Percentiles rank a stretch among this genome's conserved stretches.
Conservation (phyloP, 768 basidiomycete species). For the Lactarius sanguifluus region DNA sequence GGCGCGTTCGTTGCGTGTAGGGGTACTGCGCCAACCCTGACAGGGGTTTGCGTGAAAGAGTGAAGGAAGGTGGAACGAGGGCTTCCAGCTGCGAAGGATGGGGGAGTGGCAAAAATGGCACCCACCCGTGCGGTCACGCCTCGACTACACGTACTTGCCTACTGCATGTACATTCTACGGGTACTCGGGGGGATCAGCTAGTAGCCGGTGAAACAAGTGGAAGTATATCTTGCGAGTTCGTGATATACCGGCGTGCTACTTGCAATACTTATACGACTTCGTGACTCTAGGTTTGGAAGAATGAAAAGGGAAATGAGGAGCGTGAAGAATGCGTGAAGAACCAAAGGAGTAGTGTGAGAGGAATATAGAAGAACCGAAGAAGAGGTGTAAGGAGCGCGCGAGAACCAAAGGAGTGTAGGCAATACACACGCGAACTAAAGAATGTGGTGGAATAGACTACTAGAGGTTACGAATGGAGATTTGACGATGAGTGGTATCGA, state of each 20-base stretch:
- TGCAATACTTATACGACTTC: not conserved
- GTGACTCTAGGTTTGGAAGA: not conserved
- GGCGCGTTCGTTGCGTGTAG: not conserved
- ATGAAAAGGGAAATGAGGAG: not conserved
- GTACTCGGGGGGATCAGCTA: not conserved
- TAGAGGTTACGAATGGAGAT: too few species aligned
- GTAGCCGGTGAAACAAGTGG: not conserved
- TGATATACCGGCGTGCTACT: too few species aligned
- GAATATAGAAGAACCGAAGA: not conserved
- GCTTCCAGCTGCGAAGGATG: not conserved
- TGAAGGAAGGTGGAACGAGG: not conserved
- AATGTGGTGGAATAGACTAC: too few species aligned
- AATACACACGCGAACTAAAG: not conserved
- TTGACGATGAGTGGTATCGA: too few species aligned
- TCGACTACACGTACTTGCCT: not conserved
- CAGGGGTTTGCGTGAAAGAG: not conserved
- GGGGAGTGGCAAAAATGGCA: not conserved
- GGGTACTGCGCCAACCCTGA: not conserved
- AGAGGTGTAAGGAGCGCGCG: not conserved
- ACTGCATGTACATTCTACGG: not conserved
- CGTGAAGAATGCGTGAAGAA: too few species aligned
- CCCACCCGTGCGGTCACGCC: not conserved
- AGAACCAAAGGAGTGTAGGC: not conserved
- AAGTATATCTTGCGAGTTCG: too few species aligned
- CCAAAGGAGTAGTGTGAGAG: too few species aligned